Conservation (phyloP, 1,284 basidiomycete genomes). For the Trametes hirsuta region DNA sequence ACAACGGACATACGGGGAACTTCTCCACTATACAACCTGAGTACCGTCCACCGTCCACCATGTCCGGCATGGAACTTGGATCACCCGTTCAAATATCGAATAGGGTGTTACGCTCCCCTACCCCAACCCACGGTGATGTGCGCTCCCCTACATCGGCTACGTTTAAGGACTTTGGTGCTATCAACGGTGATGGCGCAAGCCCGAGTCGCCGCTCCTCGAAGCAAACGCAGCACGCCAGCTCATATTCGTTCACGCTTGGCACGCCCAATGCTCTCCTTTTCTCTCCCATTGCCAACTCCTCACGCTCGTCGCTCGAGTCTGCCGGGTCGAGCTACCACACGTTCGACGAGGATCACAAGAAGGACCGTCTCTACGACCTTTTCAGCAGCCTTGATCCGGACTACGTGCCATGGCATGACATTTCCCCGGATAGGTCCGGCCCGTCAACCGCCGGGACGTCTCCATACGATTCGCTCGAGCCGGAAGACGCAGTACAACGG, state of each 20-base stretch:
- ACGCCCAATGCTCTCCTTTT: constrained; percentile 61
- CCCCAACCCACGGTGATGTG: constrained; percentile 50
- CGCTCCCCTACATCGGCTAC: constrained; percentile 58
- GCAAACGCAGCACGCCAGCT: constrained; percentile 42
- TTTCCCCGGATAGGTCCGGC: constrained; percentile 49
- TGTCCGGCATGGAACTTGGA: constrained; percentile 55
- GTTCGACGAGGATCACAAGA: constrained; percentile 61
- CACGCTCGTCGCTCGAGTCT: constrained; percentile 76
- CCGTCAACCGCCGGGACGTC: constrained; percentile 51
- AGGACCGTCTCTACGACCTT: constrained; percentile 53
- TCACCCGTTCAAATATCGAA: constrained; percentile 47
- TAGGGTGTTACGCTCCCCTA: constrained; percentile 57
- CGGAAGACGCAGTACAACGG: constrained; percentile 65
- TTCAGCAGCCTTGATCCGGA: constrained; percentile 53
- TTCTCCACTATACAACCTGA: constrained; percentile 35
- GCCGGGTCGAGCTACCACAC: constrained; percentile 84
- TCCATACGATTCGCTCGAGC: constrained; percentile 55
- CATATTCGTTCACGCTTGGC: constrained; percentile 45
- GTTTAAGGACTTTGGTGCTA: constrained; percentile 44
- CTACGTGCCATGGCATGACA: constrained; percentile 63
- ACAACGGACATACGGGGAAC: constrained; percentile 31
- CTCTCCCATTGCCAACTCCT: constrained; percentile 70
- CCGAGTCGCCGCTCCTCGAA: constrained; percentile 50
- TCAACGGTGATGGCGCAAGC: constrained; percentile 30
- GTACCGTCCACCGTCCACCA: constrained; percentile 50